Evolutionary conservation across 202 grass and related monocot genomes (phyloP).

Genomic region (Alloteropsis angusta): DNA sequence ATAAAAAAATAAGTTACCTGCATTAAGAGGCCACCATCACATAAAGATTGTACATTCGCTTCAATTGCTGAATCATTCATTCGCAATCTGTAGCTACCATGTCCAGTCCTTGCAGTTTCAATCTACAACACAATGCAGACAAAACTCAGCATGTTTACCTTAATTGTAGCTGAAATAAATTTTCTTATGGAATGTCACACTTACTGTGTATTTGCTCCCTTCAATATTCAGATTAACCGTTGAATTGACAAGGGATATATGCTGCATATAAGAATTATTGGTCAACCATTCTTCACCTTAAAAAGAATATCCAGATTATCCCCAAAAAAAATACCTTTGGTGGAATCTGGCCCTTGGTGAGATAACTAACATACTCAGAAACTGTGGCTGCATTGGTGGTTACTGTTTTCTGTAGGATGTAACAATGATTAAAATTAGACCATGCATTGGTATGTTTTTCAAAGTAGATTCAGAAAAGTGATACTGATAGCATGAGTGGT

Average conservation of each 20-base stretch:
- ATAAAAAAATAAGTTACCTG: constrained; percentile 42
- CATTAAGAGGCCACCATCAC: constrained; percentile 76
- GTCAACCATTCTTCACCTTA: constrained; percentile 17
- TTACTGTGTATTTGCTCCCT: constrained; percentile 74
- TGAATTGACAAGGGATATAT: constrained; percentile 76
- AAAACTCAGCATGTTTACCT: background rate
- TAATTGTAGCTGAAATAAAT: background rate
- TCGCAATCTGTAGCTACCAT: constrained; percentile 54
- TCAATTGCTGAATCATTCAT: constrained; percentile 62
- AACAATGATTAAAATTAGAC: constrained; percentile 23
- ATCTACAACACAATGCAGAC: constrained; percentile 35
- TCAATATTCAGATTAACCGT: constrained; percentile 71
- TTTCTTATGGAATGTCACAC: constrained; percentile 1
- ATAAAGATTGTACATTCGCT: constrained; percentile 63
- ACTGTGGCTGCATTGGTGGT: constrained; percentile 49
- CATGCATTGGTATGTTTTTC: background rate
- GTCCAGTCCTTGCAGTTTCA: constrained; percentile 52
- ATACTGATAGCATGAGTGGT: background rate
- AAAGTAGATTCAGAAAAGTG: background rate
- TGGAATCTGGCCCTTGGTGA: constrained; percentile 76
- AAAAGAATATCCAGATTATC: constrained; percentile 16
- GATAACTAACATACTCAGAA: constrained; percentile 74
- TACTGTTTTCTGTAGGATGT: constrained; percentile 58
- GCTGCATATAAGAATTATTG: constrained; percentile 38
- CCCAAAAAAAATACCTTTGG: constrained; percentile 51